These are phyloP conservation scores for Chiua sp. DNA, from an alignment of 1,284 basidiomycete genomes.

Conservation along the genomic window DNA sequence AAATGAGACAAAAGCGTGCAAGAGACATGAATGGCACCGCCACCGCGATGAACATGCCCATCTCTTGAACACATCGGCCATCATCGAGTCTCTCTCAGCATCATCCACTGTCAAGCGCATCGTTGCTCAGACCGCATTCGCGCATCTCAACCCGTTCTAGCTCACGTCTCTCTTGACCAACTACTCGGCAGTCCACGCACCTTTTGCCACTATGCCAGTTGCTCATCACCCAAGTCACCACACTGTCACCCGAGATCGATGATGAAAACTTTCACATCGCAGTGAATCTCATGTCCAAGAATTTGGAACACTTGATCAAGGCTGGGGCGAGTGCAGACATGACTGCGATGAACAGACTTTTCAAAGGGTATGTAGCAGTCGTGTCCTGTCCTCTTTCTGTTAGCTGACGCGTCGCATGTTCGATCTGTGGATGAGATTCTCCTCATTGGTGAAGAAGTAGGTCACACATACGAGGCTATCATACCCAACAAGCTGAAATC, in stretches of 20 bases:
- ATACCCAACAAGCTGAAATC: no score
- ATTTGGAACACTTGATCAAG: conserved; percentile 56
- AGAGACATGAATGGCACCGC: conserved; percentile 17
- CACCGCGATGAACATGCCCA: conserved; percentile 20
- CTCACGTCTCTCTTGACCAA: conserved; percentile 50
- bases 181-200: conserved; percentile 51
- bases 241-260: conserved; percentile 40
- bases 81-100: no score
- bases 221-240: conserved; percentile 60
- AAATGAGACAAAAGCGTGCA: no score
- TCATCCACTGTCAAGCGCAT: no score
- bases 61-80: no score
- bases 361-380: conserved; percentile 60
- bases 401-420: conserved; percentile 18
- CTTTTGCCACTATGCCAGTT: conserved; percentile 58
- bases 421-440: no score
- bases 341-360: conserved; percentile 54
- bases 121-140: conserved; percentile 42
- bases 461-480: no score
- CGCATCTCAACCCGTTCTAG: conserved; percentile 50
- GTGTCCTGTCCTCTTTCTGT: conserved; percentile 3
- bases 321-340: conserved; percentile 62
- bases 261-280: conserved; percentile 54
- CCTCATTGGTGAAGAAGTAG: no score
- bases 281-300: conserved; percentile 58